Conservation (phyloP, 1,284 basidiomycete genomes). For the Pulchroboletus neoregius region DNA sequence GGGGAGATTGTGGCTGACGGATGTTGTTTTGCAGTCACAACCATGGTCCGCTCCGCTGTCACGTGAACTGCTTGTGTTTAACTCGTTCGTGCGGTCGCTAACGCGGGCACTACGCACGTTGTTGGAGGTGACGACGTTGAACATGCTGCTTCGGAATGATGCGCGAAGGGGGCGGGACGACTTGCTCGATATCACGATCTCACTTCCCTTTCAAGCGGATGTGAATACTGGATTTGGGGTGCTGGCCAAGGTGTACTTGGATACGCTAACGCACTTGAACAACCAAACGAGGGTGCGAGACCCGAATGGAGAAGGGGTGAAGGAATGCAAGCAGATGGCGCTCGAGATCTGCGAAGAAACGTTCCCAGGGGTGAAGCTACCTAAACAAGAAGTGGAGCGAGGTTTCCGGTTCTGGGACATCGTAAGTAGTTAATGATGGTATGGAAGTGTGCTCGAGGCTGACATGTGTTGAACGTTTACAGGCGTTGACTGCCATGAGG, state of each 20-base stretch:
- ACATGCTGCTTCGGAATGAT: conserved; percentile 88
- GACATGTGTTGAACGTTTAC: conserved; percentile 25
- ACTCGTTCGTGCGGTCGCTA: conserved; percentile 90
- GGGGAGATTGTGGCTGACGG: conserved; percentile 8
- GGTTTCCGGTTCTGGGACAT: conserved; percentile 99
- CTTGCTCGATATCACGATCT: conserved; percentile 86
- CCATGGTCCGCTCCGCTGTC: conserved; percentile 95
- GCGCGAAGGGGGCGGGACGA: conserved; percentile 86
- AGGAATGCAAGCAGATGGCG: conserved; percentile 82
- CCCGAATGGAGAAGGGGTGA: conserved; percentile 71
- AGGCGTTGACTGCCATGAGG: conserved; percentile 88
- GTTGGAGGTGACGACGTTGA: conserved; percentile 87
- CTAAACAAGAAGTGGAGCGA: conserved; percentile 85
- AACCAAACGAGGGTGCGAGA: conserved; percentile 71
- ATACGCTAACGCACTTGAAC: conserved; percentile 86
- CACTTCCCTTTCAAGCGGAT: conserved; percentile 91
- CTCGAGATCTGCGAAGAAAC: conserved; percentile 91
- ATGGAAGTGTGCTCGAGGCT: conserved; percentile 18
- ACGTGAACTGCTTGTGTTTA: conserved; percentile 95
- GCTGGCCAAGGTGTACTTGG: conserved; percentile 92
- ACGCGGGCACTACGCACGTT: conserved; percentile 87
- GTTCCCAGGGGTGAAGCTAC: conserved; percentile 87
- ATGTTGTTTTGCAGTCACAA: conserved; percentile 48
- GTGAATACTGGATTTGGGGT: conserved; percentile 98
- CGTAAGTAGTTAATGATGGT: conserved; percentile 50